phyloP scores from a whole-genome alignment of 352 stramenopile genomes.

The Globisporangium heterothallicum region DNA sequence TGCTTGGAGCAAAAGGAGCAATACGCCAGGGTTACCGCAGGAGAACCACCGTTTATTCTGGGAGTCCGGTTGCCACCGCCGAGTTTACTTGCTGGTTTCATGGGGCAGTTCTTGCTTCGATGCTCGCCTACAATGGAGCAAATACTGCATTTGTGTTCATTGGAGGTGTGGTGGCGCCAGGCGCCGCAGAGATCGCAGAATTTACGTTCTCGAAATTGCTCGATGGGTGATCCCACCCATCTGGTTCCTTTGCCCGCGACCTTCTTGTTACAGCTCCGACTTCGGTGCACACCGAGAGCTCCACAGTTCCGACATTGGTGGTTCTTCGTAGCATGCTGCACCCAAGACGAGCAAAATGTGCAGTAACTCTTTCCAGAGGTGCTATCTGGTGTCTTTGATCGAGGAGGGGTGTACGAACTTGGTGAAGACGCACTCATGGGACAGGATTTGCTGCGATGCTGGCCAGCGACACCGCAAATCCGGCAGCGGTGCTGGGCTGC shows the following conservation, averaged over 20 bases:
- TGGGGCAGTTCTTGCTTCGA: slow-evolving; percentile 57
- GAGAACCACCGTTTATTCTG: slow-evolving; percentile 8
- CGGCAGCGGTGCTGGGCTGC: slow-evolving; percentile 58
- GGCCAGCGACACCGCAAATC: slow-evolving; percentile 44
- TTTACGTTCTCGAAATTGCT: slow-evolving; percentile 32
- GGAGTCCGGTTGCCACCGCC: slow-evolving; percentile 7
- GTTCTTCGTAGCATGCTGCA: slow-evolving; percentile 48
- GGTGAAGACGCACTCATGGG: slow-evolving; percentile 18
- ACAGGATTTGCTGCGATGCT: slow-evolving; percentile 61
- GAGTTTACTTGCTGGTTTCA: slow-evolving; percentile 17
- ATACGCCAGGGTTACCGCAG: slow-evolving; percentile 15
- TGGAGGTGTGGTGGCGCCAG: slow-evolving; percentile 44
- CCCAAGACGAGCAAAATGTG: slow-evolving; percentile 48
- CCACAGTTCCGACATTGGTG: slow-evolving; percentile 58
- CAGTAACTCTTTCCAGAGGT: slow-evolving; percentile 39
- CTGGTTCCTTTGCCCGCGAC: slow-evolving; percentile 16
- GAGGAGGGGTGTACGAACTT: slow-evolving; percentile 12
- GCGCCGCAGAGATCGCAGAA: slow-evolving; percentile 58
- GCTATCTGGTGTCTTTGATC: slow-evolving; percentile 4
- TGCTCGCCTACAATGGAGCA: slow-evolving; percentile 56
- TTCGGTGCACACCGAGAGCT: slow-evolving; percentile 49
- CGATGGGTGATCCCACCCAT: slow-evolving; percentile 45
- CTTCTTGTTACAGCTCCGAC: slow-evolving; percentile 35
- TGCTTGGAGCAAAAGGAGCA: slow-evolving; percentile 65
- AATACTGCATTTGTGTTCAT: slow-evolving; percentile 61